These are phyloP conservation scores for Hymenoscyphus fructigenus DNA, from an alignment of 2,329 filamentous ascomycete genomes.

Conservation along the genomic window DNA sequence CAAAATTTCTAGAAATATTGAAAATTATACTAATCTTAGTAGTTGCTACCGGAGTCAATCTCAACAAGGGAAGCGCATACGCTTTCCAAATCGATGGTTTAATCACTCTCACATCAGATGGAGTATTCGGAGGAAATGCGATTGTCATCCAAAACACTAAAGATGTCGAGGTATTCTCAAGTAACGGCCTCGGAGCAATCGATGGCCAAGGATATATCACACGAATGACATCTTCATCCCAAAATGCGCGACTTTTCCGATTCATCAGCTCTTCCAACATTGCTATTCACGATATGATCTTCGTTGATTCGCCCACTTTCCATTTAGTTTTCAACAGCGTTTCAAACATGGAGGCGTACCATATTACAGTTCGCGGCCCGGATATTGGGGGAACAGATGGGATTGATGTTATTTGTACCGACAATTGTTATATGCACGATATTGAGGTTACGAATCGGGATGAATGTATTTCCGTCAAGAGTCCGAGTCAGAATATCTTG, in stretches of 20 bases:
- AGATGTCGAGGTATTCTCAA: conserved; percentile 40
- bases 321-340: conserved; percentile 40
- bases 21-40: neutral
- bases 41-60: conserved; percentile 20
- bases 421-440: conserved; percentile 41
- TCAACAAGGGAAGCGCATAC: conserved; percentile 37
- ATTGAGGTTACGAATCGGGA: conserved; percentile 41
- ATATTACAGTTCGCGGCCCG: conserved; percentile 40
- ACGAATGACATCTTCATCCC: conserved; percentile 30
- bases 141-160: conserved; percentile 25
- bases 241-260: conserved; percentile 28
- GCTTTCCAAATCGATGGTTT: conserved; percentile 40
- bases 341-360: conserved; percentile 40
- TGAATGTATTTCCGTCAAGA: conserved; percentile 41
- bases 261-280: conserved; percentile 28
- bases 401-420: conserved; percentile 38
- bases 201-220: conserved; percentile 40
- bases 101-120: conserved; percentile 23
- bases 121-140: conserved; percentile 21
- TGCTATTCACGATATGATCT: conserved; percentile 37
- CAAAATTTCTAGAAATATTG: too few species aligned
- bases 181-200: conserved; percentile 37
- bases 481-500: conserved; percentile 38
- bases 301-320: conserved; percentile 39
- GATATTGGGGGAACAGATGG: conserved; percentile 41